phyloP scores from a whole-genome alignment of 208 protist genomes.

The Hexamita inflata region DNA sequence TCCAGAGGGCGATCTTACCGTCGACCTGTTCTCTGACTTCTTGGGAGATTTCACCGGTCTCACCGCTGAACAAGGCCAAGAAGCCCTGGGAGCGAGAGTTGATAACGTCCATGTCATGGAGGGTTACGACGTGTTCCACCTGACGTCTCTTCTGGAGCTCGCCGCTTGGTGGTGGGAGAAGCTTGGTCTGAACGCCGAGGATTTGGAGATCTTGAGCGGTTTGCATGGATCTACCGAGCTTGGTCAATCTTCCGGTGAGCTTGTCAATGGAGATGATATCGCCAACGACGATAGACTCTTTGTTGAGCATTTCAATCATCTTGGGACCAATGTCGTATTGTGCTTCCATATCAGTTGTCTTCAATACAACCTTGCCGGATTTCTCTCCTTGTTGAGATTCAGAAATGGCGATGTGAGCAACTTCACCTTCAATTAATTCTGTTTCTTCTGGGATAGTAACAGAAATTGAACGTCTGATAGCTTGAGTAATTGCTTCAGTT shows the following conservation, averaged over 20 bases:
- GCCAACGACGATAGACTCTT: conserved; percentile 88
- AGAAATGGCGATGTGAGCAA: conserved; percentile 77
- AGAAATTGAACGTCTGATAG: conserved; percentile 89
- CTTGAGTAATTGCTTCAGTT: conserved; percentile 98
- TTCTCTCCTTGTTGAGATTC: conserved; percentile 48
- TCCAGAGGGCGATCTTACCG: conserved; percentile 92
- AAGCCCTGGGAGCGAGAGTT: conserved; percentile 86
- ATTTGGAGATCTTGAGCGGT: conserved; percentile 80
- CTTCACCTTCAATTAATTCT: conserved; percentile 98
- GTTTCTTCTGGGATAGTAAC: conserved; percentile 98
- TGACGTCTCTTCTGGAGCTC: conserved; percentile 97
- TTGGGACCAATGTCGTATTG: conserved; percentile 97
- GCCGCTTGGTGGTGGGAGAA: conserved; percentile 83
- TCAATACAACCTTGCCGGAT: conserved; percentile 93
- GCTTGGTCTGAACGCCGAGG: conserved; percentile 46
- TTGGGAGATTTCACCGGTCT: conserved; percentile 98
- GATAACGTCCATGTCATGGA: conserved; percentile 99
- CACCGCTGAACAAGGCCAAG: conserved; percentile 93
- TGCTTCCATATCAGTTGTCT: conserved; percentile 99
- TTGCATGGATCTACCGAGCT: conserved; percentile 86
- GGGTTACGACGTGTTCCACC: conserved; percentile 91
- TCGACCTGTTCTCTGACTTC: conserved; percentile 98
- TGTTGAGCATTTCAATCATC: conserved; percentile 97
- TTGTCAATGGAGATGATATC: conserved; percentile 99
- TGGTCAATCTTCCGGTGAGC: conserved; percentile 84